These are phyloP conservation scores for Capronia coronata DNA, from an alignment of 2,329 filamentous ascomycete genomes.

Conservation along the genomic window DNA sequence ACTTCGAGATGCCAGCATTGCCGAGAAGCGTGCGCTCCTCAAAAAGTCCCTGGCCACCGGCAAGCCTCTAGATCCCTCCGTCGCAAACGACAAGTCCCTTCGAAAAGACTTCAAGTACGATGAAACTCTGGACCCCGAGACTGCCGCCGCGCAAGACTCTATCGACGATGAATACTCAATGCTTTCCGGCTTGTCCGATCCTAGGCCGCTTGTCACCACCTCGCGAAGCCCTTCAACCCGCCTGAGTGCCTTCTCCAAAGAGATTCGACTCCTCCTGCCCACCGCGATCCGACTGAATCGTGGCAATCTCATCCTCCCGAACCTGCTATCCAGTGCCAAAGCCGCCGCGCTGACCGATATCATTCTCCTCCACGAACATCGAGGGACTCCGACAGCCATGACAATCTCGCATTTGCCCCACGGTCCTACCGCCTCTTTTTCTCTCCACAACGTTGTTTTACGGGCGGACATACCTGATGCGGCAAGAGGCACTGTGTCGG, in stretches of 20 bases:
- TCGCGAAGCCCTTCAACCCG: slow-evolving; percentile 80
- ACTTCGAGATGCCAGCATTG: slow-evolving; percentile 84
- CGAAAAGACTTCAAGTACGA: slow-evolving; percentile 91
- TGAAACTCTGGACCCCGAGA: slow-evolving; percentile 72
- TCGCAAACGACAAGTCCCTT: slow-evolving; percentile 79
- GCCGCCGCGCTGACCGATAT: slow-evolving; percentile 76
- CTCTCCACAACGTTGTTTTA: slow-evolving; percentile 84
- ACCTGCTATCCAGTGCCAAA: slow-evolving; percentile 75
- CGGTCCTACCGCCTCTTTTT: slow-evolving; percentile 81
- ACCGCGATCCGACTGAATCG: slow-evolving; percentile 84
- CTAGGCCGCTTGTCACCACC: slow-evolving; percentile 82
- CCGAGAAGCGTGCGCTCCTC: slow-evolving; percentile 81
- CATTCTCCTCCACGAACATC: slow-evolving; percentile 82
- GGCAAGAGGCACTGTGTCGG: slow-evolving; percentile 78
- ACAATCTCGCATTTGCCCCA: slow-evolving; percentile 83
- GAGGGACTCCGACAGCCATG: slow-evolving; percentile 83
- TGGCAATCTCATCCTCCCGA: slow-evolving; percentile 80
- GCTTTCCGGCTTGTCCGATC: slow-evolving; percentile 85
- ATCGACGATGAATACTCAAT: slow-evolving; percentile 88
- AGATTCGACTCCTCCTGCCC: slow-evolving; percentile 74
- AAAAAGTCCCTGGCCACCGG: slow-evolving; percentile 82
- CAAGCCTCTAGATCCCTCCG: slow-evolving; percentile 71
- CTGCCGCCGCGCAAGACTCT: slow-evolving; percentile 76
- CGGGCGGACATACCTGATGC: slow-evolving; percentile 88
- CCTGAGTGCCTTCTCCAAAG: slow-evolving; percentile 85